Percentiles rank a stretch among this genome's conserved stretches.
These are phyloP conservation scores for Alternaria sp. DNA, from an alignment of 2,329 filamentous ascomycete genomes.

Conservation along the genomic window DNA sequence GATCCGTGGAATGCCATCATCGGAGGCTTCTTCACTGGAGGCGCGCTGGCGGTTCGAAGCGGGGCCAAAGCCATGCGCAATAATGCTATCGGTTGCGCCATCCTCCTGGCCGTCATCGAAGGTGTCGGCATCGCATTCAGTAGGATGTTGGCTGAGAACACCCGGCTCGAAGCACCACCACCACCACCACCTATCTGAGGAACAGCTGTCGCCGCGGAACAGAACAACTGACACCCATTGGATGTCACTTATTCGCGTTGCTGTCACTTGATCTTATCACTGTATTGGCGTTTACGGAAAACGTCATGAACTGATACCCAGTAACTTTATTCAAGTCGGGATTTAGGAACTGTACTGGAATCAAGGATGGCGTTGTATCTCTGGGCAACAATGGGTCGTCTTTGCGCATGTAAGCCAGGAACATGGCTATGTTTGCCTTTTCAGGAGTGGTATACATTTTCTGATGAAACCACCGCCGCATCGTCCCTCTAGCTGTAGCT, in stretches of 20 bases:
- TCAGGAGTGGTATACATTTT: not conserved
- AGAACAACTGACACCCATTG: not conserved
- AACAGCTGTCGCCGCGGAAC: not conserved
- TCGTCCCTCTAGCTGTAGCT: not conserved
- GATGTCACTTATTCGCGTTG: not conserved
- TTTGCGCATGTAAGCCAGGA: not conserved
- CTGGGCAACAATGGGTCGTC: not conserved
- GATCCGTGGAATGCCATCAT: constrained; percentile 99
- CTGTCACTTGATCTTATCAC: not conserved
- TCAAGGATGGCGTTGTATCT: not conserved
- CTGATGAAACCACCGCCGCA: not conserved
- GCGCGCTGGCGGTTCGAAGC: constrained; percentile 86
- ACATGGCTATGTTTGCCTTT: not conserved
- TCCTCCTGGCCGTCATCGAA: constrained; percentile 92
- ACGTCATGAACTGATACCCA: not conserved
- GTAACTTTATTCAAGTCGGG: not conserved
- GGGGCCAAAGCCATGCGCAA: constrained; percentile 91
- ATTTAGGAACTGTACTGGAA: not conserved
- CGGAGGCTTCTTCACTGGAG: constrained; percentile 89
- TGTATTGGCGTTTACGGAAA: not conserved
- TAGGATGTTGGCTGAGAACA: constrained; percentile 88
- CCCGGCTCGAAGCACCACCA: constrained; percentile 54
- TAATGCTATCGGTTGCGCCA: constrained; percentile 92
- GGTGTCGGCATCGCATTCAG: constrained; percentile 95
- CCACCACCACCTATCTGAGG: not conserved